These are phyloP conservation scores for Leptomonas pyrrhocoris DNA, from an alignment of 208 protist species.

Conservation along the genomic window DNA sequence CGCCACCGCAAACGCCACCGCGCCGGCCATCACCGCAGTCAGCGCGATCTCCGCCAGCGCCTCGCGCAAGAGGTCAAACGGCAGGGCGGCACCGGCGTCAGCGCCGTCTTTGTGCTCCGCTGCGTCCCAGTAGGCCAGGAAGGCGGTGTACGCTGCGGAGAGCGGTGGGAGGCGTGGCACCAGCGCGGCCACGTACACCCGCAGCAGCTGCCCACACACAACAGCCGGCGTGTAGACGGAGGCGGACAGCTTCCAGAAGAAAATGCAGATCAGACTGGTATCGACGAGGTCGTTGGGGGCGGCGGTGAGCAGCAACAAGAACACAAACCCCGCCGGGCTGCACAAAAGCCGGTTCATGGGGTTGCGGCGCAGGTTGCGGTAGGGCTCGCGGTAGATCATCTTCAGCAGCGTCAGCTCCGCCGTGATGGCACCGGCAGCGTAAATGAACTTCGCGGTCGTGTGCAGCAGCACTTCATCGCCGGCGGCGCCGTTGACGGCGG, in stretches of 20 bases:
- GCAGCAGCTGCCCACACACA: slow-evolving; percentile 53
- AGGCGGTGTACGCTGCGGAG: slow-evolving; percentile 11
- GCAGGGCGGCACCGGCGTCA: slow-evolving; percentile 22
- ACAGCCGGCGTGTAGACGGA: slow-evolving; percentile 58
- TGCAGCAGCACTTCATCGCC: slow-evolving; percentile 34
- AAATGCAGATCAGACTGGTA: slow-evolving; percentile 47
- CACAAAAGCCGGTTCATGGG: slow-evolving; percentile 40
- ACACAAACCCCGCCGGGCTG: slow-evolving; percentile 34
- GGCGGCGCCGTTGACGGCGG: slow-evolving; percentile 12
- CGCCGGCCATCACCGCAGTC: slow-evolving; percentile 39
- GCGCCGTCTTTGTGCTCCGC: background rate
- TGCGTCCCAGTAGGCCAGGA: slow-evolving; percentile 25
- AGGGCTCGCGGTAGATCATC: slow-evolving; percentile 55
- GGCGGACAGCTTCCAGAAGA: slow-evolving; percentile 43
- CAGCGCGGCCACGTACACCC: slow-evolving; percentile 58
- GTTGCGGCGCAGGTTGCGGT: slow-evolving; percentile 48
- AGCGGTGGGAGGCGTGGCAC: slow-evolving; percentile 41
- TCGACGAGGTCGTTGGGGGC: slow-evolving; percentile 61
- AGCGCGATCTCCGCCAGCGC: slow-evolving; percentile 32
- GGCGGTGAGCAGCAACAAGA: slow-evolving; percentile 50
- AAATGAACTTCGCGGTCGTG: slow-evolving; percentile 64
- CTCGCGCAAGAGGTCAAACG: slow-evolving; percentile 32
- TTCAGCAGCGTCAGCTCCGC: slow-evolving; percentile 54
- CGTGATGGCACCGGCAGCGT: slow-evolving; percentile 47
- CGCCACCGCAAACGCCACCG: slow-evolving; percentile 31